Evolutionary conservation across 148 eudicot species (phyloP), one percentile per base, ranked within the genome.

Genomic region (Tetragonia tetragonoides): DNA sequence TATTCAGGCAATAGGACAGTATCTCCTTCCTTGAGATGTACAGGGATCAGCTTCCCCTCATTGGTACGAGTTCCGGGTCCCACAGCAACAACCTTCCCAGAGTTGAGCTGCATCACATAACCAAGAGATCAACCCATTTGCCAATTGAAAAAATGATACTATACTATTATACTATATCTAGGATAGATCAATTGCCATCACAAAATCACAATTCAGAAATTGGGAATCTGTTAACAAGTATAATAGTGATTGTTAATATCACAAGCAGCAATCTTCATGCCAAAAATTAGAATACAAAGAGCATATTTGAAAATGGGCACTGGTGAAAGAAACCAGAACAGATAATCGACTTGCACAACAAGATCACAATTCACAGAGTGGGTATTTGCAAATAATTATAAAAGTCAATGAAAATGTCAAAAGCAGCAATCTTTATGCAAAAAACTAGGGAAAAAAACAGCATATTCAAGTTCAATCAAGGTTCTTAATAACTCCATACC

Each of bases 1-100:
- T 90, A 92, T 40, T 90, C 97, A 10, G 97, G 94, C 78, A 92
- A 82, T 10, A 92, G 87, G 60, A 92, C 94, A 73, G 89, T 87
- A 21, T 92, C 97, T 63, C 97, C 97, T 81, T 92, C 92, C 81
- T 90, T 92, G 53, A 92, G 82, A 72, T 83, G 47, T 44, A 90
- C 89, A 44, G 94, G 90, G 34, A 92, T 80, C 76, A 79, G 66
- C 77, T 85, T 87, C 21, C 97, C 97, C 0, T 85, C 86, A 66
- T 61, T 78, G 53, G 83, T 81, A 77, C 76, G 89, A 74, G 37
- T 11, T 18, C 94, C 97, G 2, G 94, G 94, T 18, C 97, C 97
- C 54, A 88, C 94, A 41, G 97, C 89, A 74, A 92, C 76, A 39
- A 92, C 92, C 83, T 88, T 92, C 42, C 92, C 97, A 3, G 97